Percentiles rank a stretch among this genome's conserved stretches.
phyloP scores from a whole-genome alignment of 2,329 filamentous ascomycete genomes.

The Meredithiella fracta region DNA sequence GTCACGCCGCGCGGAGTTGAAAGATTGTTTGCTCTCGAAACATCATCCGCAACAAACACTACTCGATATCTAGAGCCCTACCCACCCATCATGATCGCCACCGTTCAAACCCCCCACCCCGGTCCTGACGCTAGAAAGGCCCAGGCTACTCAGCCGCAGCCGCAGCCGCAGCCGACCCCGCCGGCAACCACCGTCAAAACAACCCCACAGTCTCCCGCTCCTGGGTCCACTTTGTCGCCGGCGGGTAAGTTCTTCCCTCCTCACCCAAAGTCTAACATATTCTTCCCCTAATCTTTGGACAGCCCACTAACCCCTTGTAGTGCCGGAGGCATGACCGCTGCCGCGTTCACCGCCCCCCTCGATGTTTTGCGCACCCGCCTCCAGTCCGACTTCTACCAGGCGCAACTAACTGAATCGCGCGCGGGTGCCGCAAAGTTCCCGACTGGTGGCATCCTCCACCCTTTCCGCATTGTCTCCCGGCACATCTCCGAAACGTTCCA shows the following conservation, averaged over 20 bases:
- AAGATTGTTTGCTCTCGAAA: background rate
- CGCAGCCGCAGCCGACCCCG: background rate
- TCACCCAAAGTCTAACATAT: background rate
- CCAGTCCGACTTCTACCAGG: conserved; percentile 82
- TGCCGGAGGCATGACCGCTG: conserved; percentile 76
- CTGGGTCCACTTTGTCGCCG: conserved; percentile 83
- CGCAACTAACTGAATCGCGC: conserved; percentile 55
- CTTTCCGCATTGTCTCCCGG: conserved; percentile 47
- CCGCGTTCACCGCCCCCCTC: conserved; percentile 82
- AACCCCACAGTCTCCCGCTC: conserved; percentile 45
- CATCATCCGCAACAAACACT: background rate
- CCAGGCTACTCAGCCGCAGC: background rate
- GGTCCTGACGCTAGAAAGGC: conserved; percentile 24
- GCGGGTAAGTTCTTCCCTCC: conserved; percentile 45
- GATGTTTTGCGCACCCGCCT: conserved; percentile 87
- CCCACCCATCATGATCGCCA: background rate
- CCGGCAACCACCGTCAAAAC: conserved; percentile 23
- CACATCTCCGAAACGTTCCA: conserved; percentile 77
- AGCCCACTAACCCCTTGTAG: conserved; percentile 28
- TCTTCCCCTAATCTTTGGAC: too few species aligned
- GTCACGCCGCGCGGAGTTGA: too few species aligned
- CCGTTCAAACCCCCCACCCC: conserved; percentile 17
- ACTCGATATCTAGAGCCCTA: too few species aligned
- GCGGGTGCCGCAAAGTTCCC: conserved; percentile 34
- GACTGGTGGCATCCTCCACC: conserved; percentile 31